phyloP scores from a whole-genome alignment of 352 stramenopile genomes.

The Phytophthora podocarpi region DNA sequence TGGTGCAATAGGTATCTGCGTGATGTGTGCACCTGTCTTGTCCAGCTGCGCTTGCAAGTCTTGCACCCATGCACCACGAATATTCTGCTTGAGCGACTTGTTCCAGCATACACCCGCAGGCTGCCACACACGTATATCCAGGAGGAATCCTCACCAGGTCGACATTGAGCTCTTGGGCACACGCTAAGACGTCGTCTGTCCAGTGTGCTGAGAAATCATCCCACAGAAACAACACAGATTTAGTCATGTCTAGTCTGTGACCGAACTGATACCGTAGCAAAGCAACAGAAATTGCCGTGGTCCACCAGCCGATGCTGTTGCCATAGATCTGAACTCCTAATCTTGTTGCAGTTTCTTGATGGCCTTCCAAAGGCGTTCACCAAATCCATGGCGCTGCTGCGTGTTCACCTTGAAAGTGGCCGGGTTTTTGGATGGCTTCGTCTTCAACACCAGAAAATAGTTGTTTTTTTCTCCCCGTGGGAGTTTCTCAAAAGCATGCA shows the following conservation, averaged over 20 bases:
- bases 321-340: conserved; percentile 5
- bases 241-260: conserved; percentile 1
- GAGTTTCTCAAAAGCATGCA: too few species aligned
- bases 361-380: not conserved
- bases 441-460: too few species aligned
- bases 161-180: conserved; percentile 24
- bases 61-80: too few species aligned
- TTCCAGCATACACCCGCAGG: too few species aligned
- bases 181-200: conserved; percentile 19
- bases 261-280: not conserved
- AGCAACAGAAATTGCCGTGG: not conserved
- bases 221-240: conserved; percentile 27
- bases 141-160: not conserved
- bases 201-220: conserved; percentile 40
- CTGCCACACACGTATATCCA: not conserved
- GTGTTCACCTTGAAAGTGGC: too few species aligned
- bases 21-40: too few species aligned
- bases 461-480: too few species aligned
- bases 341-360: not conserved
- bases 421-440: too few species aligned
- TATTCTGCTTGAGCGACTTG: too few species aligned
- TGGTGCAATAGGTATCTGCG: too few species aligned
- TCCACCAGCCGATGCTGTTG: conserved; percentile 26
- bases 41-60: too few species aligned
- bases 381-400: conserved; percentile 10